phyloP scores from a whole-genome alignment of 257 asterid genomes.

The Nicotiana attenuata region DNA sequence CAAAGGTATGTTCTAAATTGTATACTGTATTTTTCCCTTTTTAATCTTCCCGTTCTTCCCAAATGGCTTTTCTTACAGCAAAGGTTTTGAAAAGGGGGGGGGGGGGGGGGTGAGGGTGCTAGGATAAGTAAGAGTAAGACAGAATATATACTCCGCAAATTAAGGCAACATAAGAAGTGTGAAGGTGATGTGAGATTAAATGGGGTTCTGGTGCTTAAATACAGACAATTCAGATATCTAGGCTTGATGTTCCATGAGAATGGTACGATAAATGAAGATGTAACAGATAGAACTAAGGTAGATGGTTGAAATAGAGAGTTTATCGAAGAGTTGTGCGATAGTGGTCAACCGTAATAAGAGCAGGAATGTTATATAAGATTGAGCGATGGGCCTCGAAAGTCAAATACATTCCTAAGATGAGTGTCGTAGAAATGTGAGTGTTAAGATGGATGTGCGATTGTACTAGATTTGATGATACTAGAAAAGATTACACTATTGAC shows the following conservation, averaged over 20 bases:
- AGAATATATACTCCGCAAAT: background rate
- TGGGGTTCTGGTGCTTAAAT: background rate
- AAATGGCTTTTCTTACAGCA: background rate
- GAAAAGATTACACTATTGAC: background rate
- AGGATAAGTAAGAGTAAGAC: background rate
- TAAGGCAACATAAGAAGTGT: background rate
- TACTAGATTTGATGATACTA: background rate
- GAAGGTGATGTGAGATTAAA: background rate
- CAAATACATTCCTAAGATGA: background rate
- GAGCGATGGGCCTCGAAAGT: background rate
- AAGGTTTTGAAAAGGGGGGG: too few species aligned
- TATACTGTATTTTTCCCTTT: background rate
- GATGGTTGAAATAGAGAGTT: background rate
- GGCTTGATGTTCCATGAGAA: background rate
- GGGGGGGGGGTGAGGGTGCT: background rate
- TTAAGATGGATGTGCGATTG: background rate
- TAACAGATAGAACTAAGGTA: background rate
- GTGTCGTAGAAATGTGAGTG: background rate
- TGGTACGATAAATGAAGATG: background rate
- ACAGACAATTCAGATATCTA: background rate
- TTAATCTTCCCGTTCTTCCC: background rate
- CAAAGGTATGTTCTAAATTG: conserved; percentile 40
- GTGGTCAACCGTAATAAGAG: background rate
- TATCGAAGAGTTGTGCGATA: background rate
- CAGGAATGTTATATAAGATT: background rate